Base-by-base conservation (phyloP, 139 green algal species). In the Chlamydomonas applanata region DNA sequence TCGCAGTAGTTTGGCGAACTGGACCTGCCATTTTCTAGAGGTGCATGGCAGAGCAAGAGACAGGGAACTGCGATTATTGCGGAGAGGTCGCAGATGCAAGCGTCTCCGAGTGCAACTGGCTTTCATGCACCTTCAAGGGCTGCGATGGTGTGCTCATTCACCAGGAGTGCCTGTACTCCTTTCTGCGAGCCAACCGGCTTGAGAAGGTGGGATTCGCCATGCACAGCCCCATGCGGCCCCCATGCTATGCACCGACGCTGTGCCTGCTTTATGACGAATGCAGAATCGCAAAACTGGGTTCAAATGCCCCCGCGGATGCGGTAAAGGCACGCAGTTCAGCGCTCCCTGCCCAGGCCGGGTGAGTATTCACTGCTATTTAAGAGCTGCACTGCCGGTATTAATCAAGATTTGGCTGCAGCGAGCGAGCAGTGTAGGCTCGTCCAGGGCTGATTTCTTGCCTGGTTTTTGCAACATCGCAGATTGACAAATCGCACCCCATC, bases 251-350 rank as follows among this genome's bases (percentile, higher is more conserved):
- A 49, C 40, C 11, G 7, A 49, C 40, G 7, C 11, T 49, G 40
- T 49, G 40, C 40, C 7, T 49, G 40, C 40, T 49, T 49, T 49
- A 19, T 49, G 7, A 49, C 40, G n/a, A n/a, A 33, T 34, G 70
- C 56, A 61, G 83, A 96, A 94, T 72, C 78, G 93, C 25, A 97
- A 97, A 72, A 97, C 91, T 27, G 93, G 93, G 34, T 97, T 97
- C 71, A 91, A 90, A 30, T 97, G 93, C 72, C 93, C 93, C 1
- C 62, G 93, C 24, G 93, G 93, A 24, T 94, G 84, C 60, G 89
- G 93, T 25, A 96, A 95, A 77, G 82, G 75, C 17, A 92, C 79
- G 2, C 69, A 53, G 9, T 91, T 82, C 63, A 60, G 74, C 25
- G 74, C 82, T 22, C 66, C 90, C 9, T 97, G 93, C 64, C 88